phyloP scores from a whole-genome alignment of 2,329 filamentous ascomycete genomes.

The Botrytis medusae region DNA sequence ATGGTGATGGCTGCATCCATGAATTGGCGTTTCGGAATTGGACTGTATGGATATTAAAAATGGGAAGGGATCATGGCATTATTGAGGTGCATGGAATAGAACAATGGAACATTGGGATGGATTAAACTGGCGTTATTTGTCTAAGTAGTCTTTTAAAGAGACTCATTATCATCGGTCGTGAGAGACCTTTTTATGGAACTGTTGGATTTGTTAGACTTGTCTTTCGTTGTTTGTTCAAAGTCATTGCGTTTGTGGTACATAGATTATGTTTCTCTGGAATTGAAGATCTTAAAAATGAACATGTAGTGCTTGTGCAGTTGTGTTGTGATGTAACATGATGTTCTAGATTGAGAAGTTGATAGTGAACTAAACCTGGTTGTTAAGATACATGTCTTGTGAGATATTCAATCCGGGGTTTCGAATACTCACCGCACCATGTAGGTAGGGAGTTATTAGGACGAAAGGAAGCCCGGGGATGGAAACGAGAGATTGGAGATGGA shows the following conservation, averaged over 20 bases:
- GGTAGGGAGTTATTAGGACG: not conserved
- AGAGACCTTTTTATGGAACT: not conserved
- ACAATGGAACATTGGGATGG: not conserved
- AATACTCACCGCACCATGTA: not conserved
- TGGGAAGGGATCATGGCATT: not conserved
- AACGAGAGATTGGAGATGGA: no score
- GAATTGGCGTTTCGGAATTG: conserved; percentile 9
- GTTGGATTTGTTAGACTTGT: not conserved
- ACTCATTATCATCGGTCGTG: not conserved
- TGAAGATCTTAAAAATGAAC: not conserved
- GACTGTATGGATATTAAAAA: conserved; percentile 11
- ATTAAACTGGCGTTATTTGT: not conserved
- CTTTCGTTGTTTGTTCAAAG: not conserved
- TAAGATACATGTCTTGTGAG: not conserved
- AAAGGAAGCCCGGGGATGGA: not conserved
- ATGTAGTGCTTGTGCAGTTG: not conserved
- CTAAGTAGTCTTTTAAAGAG: not conserved
- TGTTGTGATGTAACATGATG: not conserved
- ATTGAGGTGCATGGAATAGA: not conserved
- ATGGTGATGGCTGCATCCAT: not conserved
- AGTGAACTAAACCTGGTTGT: not conserved
- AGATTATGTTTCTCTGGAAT: not conserved
- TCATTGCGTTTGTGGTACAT: conserved; percentile 1
- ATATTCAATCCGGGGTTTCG: not conserved
- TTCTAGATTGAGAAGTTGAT: not conserved